Base-by-base conservation (phyloP, 192 early-diverging fungal genomes). In the Rhizophagus sp. region DNA sequence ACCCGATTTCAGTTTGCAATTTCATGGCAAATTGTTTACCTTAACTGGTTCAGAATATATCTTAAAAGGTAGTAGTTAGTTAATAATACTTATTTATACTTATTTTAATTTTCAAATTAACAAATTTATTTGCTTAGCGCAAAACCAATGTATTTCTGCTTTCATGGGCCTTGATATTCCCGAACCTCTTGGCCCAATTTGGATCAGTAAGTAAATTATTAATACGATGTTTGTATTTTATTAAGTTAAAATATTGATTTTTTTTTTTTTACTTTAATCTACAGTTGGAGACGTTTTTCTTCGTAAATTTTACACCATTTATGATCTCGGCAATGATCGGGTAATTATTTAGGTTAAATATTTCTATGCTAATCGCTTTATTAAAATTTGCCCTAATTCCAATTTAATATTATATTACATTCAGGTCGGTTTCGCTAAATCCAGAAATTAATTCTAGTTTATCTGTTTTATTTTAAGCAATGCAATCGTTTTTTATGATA, bases 111-210 rank as follows among this genome's bases (percentile, higher is more conserved):
- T n/a, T 39, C 17, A 7, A 8, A 36, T 47, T 68, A 82, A 92
- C 44, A 82, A 95, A 95, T 79, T 41, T 10, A 22, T 39, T 39
- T 4, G 9, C 15, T 76, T 88, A 71, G 91, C 92, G 50, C 90
- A 92, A 84, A 85, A 87, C 61, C 86, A 88, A 76, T 94, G 93
- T 82, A 89, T 94, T 47, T 92, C 90, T 65, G 91, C 89, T 34
- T 98, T 99, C 85, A 96, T 97, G 93, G 97, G 97, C 50, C 90
- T 96, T 83, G 96, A 97, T 77, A 91, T 96, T 75, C 94, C 95
- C 7, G 91, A 88, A 76, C 88, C 88, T 12, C 82, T 91, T 36
- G 92, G 91, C n/a, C 91, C 92, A 44, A 89, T 95, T 70, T 95
- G 95, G 95, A 95, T 96, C 64, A 90, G 81, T 82, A 80, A 80